These are phyloP conservation scores for Lenzites betulinus DNA, from an alignment of 768 basidiomycete genomes.

Conservation along the genomic window DNA sequence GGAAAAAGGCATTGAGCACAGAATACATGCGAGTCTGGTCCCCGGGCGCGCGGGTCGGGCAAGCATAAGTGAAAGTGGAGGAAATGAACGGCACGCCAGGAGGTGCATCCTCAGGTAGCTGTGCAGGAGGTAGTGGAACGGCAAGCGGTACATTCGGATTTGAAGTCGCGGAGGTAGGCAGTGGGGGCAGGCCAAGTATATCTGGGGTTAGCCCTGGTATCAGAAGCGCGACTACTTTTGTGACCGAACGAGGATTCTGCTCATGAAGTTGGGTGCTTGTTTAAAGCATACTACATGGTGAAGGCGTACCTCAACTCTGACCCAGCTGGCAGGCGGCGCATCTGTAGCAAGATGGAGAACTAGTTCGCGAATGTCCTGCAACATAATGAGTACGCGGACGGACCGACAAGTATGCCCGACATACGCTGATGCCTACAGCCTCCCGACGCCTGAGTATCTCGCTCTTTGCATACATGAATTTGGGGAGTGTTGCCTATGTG, in stretches of 20 bases:
- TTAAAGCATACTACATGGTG: neutral
- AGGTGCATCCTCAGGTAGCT: slow-evolving; percentile 22
- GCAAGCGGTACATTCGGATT: slow-evolving; percentile 58
- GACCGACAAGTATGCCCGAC: neutral
- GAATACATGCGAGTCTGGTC: slow-evolving; percentile 85
- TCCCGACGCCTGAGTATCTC: slow-evolving; percentile 75
- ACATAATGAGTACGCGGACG: neutral
- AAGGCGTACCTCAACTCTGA: slow-evolving; percentile 71
- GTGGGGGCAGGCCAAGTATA: slow-evolving; percentile 68
- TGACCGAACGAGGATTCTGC: slow-evolving; percentile 73
- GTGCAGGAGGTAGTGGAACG: slow-evolving; percentile 44
- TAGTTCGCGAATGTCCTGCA: slow-evolving; percentile 86
- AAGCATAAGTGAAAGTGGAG: slow-evolving; percentile 87
- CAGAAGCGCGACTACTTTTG: slow-evolving; percentile 78
- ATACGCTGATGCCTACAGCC: slow-evolving; percentile 79
- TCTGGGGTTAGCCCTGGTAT: slow-evolving; percentile 86
- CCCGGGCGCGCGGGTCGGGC: slow-evolving; percentile 91
- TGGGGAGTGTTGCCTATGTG: slow-evolving; percentile 54
- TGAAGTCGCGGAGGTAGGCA: slow-evolving; percentile 65
- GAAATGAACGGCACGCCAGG: slow-evolving; percentile 62
- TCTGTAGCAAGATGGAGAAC: slow-evolving; percentile 81
- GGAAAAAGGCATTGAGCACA: slow-evolving; percentile 81
- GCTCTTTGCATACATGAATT: slow-evolving; percentile 79
- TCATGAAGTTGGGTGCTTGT: neutral
- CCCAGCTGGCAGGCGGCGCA: slow-evolving; percentile 84